phyloP scores from a whole-genome alignment of 2,329 filamentous ascomycete genomes.

The Diplocarpon mali region DNA sequence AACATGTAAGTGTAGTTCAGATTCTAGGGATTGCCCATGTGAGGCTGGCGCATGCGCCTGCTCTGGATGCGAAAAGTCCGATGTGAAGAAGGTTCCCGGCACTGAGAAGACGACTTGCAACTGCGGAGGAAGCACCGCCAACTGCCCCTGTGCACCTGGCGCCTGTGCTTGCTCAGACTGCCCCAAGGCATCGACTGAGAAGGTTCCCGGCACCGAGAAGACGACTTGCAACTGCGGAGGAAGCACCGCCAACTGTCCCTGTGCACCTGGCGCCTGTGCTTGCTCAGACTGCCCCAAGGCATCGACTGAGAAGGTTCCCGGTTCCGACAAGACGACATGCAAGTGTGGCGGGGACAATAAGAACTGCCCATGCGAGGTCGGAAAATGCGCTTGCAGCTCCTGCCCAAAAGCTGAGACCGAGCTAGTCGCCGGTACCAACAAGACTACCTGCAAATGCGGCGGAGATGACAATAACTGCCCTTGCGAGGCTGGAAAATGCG shows the following conservation, averaged over 20 bases:
- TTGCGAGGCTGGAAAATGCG: slow-evolving; percentile 30
- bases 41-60: slow-evolving; percentile 36
- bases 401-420: slow-evolving; percentile 31
- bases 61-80: slow-evolving; percentile 35
- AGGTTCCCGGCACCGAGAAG: slow-evolving; percentile 29
- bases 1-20: slow-evolving; percentile 35
- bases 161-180: slow-evolving; percentile 31
- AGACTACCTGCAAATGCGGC: slow-evolving; percentile 31
- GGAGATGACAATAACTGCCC: slow-evolving; percentile 28
- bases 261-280: slow-evolving; percentile 30
- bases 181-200: slow-evolving; percentile 30
- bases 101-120: slow-evolving; percentile 32
- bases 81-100: slow-evolving; percentile 29
- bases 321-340: slow-evolving; percentile 31
- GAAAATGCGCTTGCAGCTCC: slow-evolving; percentile 30
- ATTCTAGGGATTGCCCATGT: slow-evolving; percentile 34
- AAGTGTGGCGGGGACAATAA: slow-evolving; percentile 28
- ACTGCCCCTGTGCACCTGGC: slow-evolving; percentile 30
- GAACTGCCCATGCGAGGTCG: slow-evolving; percentile 29
- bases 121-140: slow-evolving; percentile 29
- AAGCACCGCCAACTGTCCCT: slow-evolving; percentile 28
- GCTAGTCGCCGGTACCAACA: slow-evolving; percentile 27
- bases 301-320: slow-evolving; percentile 30
- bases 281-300: slow-evolving; percentile 30
- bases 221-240: slow-evolving; percentile 31